Evolutionary conservation across 805 yeast genomes (phyloP).

Genomic region (Ogataea minuta): DNA sequence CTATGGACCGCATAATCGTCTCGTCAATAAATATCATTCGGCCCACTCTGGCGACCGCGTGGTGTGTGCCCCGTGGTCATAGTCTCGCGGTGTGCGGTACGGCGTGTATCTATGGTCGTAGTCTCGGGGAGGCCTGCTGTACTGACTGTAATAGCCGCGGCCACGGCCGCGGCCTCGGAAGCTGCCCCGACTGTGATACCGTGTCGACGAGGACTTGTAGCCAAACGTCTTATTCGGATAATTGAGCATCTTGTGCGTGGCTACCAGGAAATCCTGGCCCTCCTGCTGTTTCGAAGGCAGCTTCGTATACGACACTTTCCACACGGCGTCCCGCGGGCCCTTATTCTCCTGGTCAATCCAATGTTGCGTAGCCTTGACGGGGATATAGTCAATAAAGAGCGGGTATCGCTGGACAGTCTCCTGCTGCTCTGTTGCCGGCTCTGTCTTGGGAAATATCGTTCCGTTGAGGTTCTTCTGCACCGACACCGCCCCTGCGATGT

Average conservation of each 20-base stretch:
- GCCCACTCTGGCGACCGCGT: constrained; percentile 25
- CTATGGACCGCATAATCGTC: constrained; percentile 49
- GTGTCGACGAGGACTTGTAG: constrained; percentile 30
- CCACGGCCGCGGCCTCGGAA: constrained; percentile 14
- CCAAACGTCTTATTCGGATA: constrained; percentile 35
- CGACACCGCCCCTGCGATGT: constrained; percentile 39
- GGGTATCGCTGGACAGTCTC: constrained; percentile 26
- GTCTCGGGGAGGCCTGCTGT: constrained; percentile 1
- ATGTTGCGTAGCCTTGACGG: constrained; percentile 42
- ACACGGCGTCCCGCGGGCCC: constrained; percentile 44
- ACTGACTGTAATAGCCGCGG: constrained; percentile 4
- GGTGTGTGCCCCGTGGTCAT: constrained; percentile 8
- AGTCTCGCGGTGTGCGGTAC: constrained; percentile 3
- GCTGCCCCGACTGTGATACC: constrained; percentile 12
- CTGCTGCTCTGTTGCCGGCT: constrained; percentile 13
- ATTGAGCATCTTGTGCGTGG: constrained; percentile 34
- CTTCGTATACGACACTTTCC: constrained; percentile 41
- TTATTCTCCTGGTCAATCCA: constrained; percentile 48
- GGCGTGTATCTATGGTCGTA: constrained; percentile 10
- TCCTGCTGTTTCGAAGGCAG: constrained; percentile 33
- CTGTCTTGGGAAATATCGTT: constrained; percentile 31
- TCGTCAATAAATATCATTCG: constrained; percentile 13
- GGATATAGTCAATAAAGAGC: constrained; percentile 42
- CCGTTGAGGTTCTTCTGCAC: constrained; percentile 38
- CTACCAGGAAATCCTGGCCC: constrained; percentile 30